Evolutionary conservation across 768 basidiomycete genomes (phyloP).

Genomic region (Lentinula lateritia): DNA sequence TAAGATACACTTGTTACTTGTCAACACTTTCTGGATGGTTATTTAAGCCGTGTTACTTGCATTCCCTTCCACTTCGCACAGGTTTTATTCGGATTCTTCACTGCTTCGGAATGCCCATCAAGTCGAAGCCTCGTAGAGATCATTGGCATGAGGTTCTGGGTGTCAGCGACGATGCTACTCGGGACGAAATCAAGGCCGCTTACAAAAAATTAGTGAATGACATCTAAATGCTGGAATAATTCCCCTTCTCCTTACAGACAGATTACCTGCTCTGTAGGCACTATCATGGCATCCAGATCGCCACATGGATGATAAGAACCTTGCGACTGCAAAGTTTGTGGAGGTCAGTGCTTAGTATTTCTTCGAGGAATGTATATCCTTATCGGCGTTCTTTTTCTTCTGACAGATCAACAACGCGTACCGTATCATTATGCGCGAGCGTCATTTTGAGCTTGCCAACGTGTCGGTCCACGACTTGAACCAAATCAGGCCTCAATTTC

Average conservation of each 20-base stretch:
- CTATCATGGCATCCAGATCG: constrained; percentile 68
- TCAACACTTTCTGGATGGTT: background rate
- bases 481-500: background rate
- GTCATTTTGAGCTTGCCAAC: constrained; percentile 14
- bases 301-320: constrained; percentile 44
- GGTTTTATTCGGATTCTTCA: background rate
- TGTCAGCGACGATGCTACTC: constrained; percentile 36
- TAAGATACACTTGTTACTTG: background rate
- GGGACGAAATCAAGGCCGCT: constrained; percentile 50
- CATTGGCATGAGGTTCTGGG: constrained; percentile 36
- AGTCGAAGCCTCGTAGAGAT: constrained; percentile 2
- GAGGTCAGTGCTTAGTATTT: constrained; percentile 35
- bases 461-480: constrained; percentile 6
- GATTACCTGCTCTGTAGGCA: constrained; percentile 30
- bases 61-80: background rate
- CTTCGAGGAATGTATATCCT: constrained; percentile 2
- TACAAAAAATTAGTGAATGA: constrained; percentile 56
- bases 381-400: constrained; percentile 6
- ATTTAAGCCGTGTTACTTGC: background rate
- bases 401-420: constrained; percentile 52
- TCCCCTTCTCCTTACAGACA: constrained; percentile 14
- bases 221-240: constrained; percentile 15
- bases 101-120: constrained; percentile 1
- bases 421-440: constrained; percentile 42
- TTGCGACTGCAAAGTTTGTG: constrained; percentile 49